A percentile compares a stretch with the other conserved stretches of the same genome.
These are phyloP conservation scores for Verticillium isaacii DNA, from an alignment of 2,329 filamentous ascomycete genomes.

Conservation along the genomic window DNA sequence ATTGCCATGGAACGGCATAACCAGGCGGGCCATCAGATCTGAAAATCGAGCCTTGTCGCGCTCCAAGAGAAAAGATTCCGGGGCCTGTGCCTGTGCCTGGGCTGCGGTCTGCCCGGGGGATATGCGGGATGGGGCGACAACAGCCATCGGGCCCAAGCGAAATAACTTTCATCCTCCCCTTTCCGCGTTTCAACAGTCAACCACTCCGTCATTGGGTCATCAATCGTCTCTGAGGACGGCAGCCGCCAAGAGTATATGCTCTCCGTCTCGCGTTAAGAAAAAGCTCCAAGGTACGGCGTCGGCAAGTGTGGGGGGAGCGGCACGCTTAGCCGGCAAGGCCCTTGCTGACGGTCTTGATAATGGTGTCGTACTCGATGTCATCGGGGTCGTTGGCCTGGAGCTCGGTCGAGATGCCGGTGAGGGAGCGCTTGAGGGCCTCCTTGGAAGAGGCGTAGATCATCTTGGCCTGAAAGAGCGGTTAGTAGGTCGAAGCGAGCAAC, in stretches of 20 bases:
- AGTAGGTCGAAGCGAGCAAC: neutral
- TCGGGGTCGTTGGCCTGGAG: conserved; percentile 81
- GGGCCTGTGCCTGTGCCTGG: neutral
- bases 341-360: conserved; percentile 65
- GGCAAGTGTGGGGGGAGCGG: conserved; percentile 3
- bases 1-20: conserved; percentile 20
- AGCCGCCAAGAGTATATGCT: conserved; percentile 14
- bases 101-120: neutral
- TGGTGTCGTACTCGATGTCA: conserved; percentile 72
- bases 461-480: conserved; percentile 57
- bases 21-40: conserved; percentile 26
- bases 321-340: conserved; percentile 43
- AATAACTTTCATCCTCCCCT: neutral
- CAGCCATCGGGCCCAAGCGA: neutral
- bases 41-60: conserved; percentile 22
- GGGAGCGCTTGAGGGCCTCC: conserved; percentile 74
- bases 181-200: neutral
- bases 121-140: neutral
- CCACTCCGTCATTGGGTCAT: conserved; percentile 15
- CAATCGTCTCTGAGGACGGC: conserved; percentile 16
- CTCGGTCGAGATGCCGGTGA: conserved; percentile 71
- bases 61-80: conserved; percentile 16
- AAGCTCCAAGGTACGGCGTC: conserved; percentile 6
- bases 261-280: conserved; percentile 9
- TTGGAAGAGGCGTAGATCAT: conserved; percentile 91